Conservation (phyloP, 768 basidiomycete species). For the Termitomyces sp. region DNA sequence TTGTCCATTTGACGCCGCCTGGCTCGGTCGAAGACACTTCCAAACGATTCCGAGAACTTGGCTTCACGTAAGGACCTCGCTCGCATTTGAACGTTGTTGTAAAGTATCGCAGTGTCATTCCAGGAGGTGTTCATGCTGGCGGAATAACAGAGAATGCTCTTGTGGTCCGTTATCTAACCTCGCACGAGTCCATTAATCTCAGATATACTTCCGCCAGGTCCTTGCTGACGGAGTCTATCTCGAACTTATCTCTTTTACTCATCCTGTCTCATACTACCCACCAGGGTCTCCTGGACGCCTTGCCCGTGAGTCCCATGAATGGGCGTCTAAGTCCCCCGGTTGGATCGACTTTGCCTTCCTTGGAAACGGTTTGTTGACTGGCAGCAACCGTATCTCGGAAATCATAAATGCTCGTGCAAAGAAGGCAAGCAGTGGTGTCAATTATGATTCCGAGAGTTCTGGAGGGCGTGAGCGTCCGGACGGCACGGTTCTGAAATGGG, state of each 20-base stretch:
- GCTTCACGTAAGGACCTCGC: slow-evolving; percentile 52
- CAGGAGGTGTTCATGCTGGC: slow-evolving; percentile 61
- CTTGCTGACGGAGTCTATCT: slow-evolving; percentile 58
- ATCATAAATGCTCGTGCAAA: slow-evolving; percentile 51
- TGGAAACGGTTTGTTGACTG: slow-evolving; percentile 38
- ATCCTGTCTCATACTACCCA: slow-evolving; percentile 49
- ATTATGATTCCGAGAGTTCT: slow-evolving; percentile 38
- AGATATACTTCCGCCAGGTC: slow-evolving; percentile 26
- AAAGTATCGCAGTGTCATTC: slow-evolving; percentile 46
- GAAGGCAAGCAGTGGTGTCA: slow-evolving; percentile 29
- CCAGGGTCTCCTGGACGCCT: slow-evolving; percentile 39
- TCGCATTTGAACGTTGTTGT: neutral
- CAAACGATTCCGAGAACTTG: slow-evolving; percentile 50
- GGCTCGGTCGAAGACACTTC: slow-evolving; percentile 46
- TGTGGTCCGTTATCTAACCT: too few relatives aligned
- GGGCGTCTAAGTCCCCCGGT: slow-evolving; percentile 50
- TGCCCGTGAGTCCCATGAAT: slow-evolving; percentile 41
- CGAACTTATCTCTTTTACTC: slow-evolving; percentile 65
- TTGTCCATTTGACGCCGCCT: slow-evolving; percentile 68
- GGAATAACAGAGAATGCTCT: slow-evolving; percentile 64
- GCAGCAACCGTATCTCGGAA: slow-evolving; percentile 33
- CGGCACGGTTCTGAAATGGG: slow-evolving; percentile 53
- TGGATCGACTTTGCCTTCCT: slow-evolving; percentile 70
- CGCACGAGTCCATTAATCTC: neutral
- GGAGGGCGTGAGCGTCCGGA: slow-evolving; percentile 57